A percentile compares a stretch with the other conserved stretches of the same genome.
These are phyloP conservation scores for Eremochloa ophiuroides DNA, from an alignment of 176 grass and related monocot species.

Conservation along the genomic window DNA sequence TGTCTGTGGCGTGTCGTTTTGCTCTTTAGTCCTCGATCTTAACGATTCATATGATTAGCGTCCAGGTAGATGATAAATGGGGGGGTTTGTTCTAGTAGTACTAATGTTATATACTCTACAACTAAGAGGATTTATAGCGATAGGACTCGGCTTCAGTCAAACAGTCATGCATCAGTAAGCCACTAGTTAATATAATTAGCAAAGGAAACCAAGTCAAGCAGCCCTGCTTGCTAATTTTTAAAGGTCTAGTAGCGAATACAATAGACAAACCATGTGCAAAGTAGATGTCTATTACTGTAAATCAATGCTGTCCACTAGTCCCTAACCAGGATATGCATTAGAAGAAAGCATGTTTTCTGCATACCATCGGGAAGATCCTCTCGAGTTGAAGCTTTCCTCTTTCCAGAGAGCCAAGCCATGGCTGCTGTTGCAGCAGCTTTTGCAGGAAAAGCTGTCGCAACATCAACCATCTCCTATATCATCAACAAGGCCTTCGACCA, in stretches of 20 bases:
- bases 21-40: background rate
- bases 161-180: background rate
- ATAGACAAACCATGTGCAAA: background rate
- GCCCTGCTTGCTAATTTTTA: background rate
- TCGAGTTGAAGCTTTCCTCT: background rate
- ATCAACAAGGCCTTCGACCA: conserved; percentile 19
- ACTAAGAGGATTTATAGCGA: background rate
- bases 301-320: background rate
- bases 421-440: conserved; percentile 13
- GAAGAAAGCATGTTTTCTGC: background rate
- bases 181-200: background rate
- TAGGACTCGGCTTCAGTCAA: background rate
- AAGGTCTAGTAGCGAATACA: background rate
- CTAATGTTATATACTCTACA: background rate
- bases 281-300: background rate
- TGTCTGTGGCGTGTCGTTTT: background rate
- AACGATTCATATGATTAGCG: background rate
- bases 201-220: background rate
- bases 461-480: conserved; percentile 6
- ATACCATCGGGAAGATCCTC: background rate
- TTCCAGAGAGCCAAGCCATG: background rate
- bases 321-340: background rate
- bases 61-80: background rate
- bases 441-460: conserved; percentile 22
- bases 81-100: background rate